Evolutionary conservation across 352 stramenopile species (phyloP).

Genomic region (Ophiocytium majus): DNA sequence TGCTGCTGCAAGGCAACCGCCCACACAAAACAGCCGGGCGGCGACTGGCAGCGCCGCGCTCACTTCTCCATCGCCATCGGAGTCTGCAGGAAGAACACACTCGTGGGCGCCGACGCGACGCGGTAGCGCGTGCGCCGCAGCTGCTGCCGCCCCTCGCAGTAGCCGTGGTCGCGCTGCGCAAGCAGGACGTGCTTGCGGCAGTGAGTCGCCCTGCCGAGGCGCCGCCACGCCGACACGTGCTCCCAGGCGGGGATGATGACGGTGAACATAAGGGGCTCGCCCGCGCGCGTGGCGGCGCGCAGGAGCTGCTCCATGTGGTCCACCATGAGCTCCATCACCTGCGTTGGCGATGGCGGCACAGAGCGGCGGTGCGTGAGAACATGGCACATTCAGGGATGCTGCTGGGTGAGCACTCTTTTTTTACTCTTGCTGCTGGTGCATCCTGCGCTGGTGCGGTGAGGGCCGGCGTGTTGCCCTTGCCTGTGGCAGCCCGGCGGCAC

Average conservation of each 20-base stretch:
- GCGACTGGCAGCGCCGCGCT: no score
- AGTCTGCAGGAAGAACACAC: slow-evolving; percentile 86
- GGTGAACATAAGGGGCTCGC: slow-evolving; percentile 76
- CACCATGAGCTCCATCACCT: slow-evolving; percentile 64
- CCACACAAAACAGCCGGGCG: no score
- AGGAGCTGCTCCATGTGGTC: slow-evolving; percentile 63
- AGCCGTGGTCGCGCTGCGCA: slow-evolving; percentile 64
- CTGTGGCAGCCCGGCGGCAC: no score
- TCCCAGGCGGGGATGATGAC: slow-evolving; percentile 84
- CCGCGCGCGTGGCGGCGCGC: slow-evolving; percentile 55
- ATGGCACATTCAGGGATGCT: background rate
- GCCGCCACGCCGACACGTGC: slow-evolving; percentile 74
- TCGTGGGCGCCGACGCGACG: slow-evolving; percentile 83
- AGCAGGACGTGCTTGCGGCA: background rate
- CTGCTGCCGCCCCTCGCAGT: slow-evolving; percentile 84
- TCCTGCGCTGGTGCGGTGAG: no score
- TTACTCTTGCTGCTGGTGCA: no score
- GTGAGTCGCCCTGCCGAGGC: slow-evolving; percentile 66
- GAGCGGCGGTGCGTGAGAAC: background rate
- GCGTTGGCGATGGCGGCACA: background rate
- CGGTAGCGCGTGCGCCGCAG: slow-evolving; percentile 77
- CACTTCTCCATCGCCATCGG: slow-evolving; percentile 54
- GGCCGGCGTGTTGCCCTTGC: no score
- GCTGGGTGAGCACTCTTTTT: background rate
- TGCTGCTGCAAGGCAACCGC: no score